A percentile compares a stretch with the other conserved stretches of the same genome.
Evolutionary conservation across 208 protist species (phyloP).

Genomic region (Lotmaria passim): DNA sequence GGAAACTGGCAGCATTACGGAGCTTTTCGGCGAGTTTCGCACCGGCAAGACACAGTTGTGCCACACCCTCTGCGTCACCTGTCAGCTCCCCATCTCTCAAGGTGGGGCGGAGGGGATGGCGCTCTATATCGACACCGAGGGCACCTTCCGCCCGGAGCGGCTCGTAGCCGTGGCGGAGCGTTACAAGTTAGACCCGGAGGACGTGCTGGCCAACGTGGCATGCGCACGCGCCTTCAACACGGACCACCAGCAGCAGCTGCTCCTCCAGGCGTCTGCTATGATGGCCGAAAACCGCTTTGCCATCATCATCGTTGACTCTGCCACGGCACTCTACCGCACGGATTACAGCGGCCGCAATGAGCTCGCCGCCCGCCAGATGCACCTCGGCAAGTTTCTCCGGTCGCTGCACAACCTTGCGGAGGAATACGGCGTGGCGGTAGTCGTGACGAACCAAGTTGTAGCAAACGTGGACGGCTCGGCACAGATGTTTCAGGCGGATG

Average conservation of each 20-base stretch:
- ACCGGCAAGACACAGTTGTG: constrained; percentile 99
- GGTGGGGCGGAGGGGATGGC: constrained; percentile 98
- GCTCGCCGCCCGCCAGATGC: constrained; percentile 98
- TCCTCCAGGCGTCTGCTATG: constrained; percentile 97
- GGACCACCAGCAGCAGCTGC: constrained; percentile 98
- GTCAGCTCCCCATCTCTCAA: constrained; percentile 95
- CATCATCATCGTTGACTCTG: constrained; percentile 98
- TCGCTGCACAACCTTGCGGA: constrained; percentile 97
- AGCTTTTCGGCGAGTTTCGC: constrained; percentile 99
- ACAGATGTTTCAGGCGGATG: constrained; percentile 96
- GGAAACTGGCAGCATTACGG: constrained; percentile 99
- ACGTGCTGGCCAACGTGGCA: constrained; percentile 99
- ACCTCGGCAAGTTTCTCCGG: constrained; percentile 99
- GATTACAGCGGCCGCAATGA: constrained; percentile 99
- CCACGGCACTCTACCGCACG: constrained; percentile 98
- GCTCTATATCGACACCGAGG: constrained; percentile 99
- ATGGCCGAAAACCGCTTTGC: constrained; percentile 98
- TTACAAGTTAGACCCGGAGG: constrained; percentile 96
- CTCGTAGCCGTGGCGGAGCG: constrained; percentile 91
- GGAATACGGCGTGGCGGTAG: constrained; percentile 99
- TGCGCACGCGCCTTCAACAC: constrained; percentile 99
- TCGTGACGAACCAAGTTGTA: constrained; percentile 99
- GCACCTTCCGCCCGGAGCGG: constrained; percentile 98
- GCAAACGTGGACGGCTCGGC: constrained; percentile 97
- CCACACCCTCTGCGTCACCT: constrained; percentile 99